Evolutionary conservation across 2,329 filamentous ascomycete species (phyloP), one percentile per base, ranked within the genome.

Genomic region (Trichoderma sp.): DNA sequence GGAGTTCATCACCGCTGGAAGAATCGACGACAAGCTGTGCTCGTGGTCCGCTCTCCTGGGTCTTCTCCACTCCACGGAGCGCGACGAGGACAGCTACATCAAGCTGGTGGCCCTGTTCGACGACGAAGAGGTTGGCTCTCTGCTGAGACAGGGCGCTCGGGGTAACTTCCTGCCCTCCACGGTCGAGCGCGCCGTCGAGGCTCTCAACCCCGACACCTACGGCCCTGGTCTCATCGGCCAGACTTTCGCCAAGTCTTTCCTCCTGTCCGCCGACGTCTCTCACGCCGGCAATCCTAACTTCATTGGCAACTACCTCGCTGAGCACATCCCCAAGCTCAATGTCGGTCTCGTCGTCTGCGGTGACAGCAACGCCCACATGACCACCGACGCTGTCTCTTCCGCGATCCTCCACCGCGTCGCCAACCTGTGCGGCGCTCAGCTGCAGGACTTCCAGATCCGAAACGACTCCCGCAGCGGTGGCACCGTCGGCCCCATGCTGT

Each of bases 271-370:
- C 28, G 96, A 99, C 79, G 96, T 99, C 71, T 96, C 91, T 6
- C 96, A 98, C 82, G 94, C 95, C 53, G 92, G 95, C 9, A 95
- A 98, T 84, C 96, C 96, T 72, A 98, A 98, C 84, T 99, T 98
- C 85, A 84, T 94, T 0, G 87, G 87, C 74, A 89, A 88, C 32
- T 98, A 98, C 83, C 90, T 98, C 20, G 88, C 93, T 71, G 91
- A 93, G 76, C 96, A 99, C 82, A 87, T 93, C 3, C 95, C 96
- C 1, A 88, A 93, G 72, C 88, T 99, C 68, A 99, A 99, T 80
- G 89, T 96, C 36, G 96, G 96, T 43, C 87, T 98, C 36, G 89
- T 91, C 17, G 87, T 99, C 50, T 91, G 90, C 59, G 90, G 90
- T 26, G 95, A 98, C 81, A 90, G 90, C 66, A 98, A 98, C 78